These are phyloP conservation scores for Populus simonii DNA, from an alignment of 345 rosid species.

Conservation along the genomic window DNA sequence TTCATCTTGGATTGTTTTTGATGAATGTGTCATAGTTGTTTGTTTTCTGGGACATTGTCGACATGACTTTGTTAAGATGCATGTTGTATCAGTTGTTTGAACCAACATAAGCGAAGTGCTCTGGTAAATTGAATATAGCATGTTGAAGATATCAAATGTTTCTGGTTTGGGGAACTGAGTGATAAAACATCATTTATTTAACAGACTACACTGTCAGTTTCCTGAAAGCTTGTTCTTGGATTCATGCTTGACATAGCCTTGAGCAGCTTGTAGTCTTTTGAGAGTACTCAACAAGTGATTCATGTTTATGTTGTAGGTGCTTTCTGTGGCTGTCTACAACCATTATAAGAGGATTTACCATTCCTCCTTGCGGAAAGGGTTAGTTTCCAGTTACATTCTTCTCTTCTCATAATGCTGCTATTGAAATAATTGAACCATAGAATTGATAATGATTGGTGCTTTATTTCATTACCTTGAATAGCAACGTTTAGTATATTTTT, in stretches of 20 bases:
- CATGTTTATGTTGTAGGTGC: slow-evolving; percentile 52
- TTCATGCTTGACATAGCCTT: neutral
- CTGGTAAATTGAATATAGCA: neutral
- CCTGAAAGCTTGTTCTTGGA: neutral
- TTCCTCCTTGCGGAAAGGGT: slow-evolving; percentile 67
- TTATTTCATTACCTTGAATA: neutral
- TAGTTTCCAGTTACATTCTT: slow-evolving; percentile 31
- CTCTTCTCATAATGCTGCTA: neutral
- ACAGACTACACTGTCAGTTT: neutral
- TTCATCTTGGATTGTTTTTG: neutral
- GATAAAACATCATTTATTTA: too few species aligned
- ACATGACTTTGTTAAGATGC: neutral
- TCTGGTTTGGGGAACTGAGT: neutral
- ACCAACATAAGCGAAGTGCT: neutral
- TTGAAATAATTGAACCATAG: neutral
- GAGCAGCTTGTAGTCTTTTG: neutral
- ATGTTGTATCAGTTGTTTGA: neutral
- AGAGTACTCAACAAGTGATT: neutral
- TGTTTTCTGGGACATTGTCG: neutral
- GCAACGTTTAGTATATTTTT: neutral
- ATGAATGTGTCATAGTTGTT: neutral
- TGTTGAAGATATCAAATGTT: neutral
- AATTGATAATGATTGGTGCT: neutral
- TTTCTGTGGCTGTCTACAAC: slow-evolving; percentile 89
- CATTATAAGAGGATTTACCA: slow-evolving; percentile 88